phyloP scores from a whole-genome alignment of 495 filamentous ascomycete species.

The Achaetomiella virescens region DNA sequence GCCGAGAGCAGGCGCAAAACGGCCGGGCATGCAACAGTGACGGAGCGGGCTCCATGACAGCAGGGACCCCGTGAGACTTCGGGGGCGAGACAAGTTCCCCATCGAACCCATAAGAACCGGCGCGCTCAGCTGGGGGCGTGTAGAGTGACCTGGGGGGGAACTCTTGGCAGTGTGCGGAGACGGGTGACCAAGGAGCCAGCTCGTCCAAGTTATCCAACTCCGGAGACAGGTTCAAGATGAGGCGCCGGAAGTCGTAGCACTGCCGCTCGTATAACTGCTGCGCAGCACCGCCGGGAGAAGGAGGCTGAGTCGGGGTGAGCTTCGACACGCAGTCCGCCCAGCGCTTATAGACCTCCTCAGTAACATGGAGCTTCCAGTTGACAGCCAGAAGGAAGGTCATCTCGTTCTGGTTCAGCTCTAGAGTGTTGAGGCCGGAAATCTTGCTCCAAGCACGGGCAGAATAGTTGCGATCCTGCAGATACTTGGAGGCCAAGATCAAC shows the following conservation, averaged over 20 bases:
- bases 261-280: slow-evolving; percentile 38
- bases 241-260: slow-evolving; percentile 61
- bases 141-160: slow-evolving; percentile 31
- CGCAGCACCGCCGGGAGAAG: slow-evolving; percentile 48
- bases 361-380: slow-evolving; percentile 90
- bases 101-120: slow-evolving; percentile 28
- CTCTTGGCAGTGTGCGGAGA: slow-evolving; percentile 22
- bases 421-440: slow-evolving; percentile 84
- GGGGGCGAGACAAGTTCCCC: slow-evolving; percentile 43
- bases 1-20: slow-evolving; percentile 48
- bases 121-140: slow-evolving; percentile 23
- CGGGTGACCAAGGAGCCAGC: slow-evolving; percentile 31
- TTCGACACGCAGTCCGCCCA: slow-evolving; percentile 91
- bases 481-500: slow-evolving; percentile 91
- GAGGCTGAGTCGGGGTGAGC: slow-evolving; percentile 64
- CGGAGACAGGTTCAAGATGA: slow-evolving; percentile 73
- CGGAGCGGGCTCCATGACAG: slow-evolving; percentile 56
- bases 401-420: slow-evolving; percentile 95
- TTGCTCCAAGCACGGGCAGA: slow-evolving; percentile 97
- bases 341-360: slow-evolving; percentile 77
- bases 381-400: slow-evolving; percentile 86
- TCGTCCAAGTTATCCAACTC: slow-evolving; percentile 61
- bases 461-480: slow-evolving; percentile 95
- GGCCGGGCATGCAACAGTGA: slow-evolving; percentile 47
- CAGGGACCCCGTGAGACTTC: slow-evolving; percentile 42